Conservation (phyloP, 306 rosid species). For the Neltuma alba region DNA sequence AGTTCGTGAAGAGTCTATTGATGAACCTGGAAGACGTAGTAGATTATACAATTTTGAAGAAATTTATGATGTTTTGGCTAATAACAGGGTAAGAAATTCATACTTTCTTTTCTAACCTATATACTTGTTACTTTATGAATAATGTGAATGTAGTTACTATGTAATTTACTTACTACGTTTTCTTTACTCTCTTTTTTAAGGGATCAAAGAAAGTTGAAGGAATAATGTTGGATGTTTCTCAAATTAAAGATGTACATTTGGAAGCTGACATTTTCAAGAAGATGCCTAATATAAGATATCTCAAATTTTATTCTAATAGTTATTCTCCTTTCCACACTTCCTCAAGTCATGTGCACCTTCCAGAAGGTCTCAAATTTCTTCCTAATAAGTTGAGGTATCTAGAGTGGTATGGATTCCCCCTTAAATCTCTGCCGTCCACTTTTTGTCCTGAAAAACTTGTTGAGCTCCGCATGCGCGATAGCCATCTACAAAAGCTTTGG, state of each 20-base stretch:
- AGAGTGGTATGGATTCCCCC: background rate
- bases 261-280: background rate
- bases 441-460: background rate
- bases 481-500: slow-evolving; percentile 6
- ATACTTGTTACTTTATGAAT: background rate
- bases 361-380: background rate
- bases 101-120: background rate
- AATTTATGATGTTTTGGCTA: background rate
- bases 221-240: background rate
- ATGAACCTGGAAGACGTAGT: slow-evolving; percentile 5
- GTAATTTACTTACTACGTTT: background rate
- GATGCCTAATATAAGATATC: background rate
- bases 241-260: background rate
- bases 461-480: background rate
- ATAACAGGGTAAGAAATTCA: background rate
- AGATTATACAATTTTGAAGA: slow-evolving; percentile 18
- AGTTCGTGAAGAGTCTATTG: background rate
- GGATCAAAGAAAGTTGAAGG: slow-evolving; percentile 12
- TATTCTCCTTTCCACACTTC: background rate
- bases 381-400: background rate
- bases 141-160: background rate
- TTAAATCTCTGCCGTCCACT: background rate
- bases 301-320: background rate
- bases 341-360: background rate
- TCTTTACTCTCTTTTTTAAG: background rate